Percentiles rank a stretch among this genome's conserved stretches.
phyloP scores from a whole-genome alignment of 441 rosid genomes.

The Syzygium malaccense region DNA sequence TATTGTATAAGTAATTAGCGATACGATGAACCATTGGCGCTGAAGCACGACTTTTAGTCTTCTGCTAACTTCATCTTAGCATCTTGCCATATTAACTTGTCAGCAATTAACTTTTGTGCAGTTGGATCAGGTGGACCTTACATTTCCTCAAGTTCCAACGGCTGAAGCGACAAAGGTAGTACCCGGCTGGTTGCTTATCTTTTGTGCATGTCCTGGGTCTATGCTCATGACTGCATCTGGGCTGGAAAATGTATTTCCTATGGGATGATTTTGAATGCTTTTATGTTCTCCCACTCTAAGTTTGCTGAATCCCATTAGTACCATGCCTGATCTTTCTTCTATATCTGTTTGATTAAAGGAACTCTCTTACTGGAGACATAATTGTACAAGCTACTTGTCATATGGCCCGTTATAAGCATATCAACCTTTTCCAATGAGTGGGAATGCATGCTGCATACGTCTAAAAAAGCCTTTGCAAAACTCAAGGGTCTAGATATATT shows the following conservation, averaged over 20 bases:
- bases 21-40: background rate
- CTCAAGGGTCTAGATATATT: background rate
- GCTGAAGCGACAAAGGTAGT: conserved; percentile 58
- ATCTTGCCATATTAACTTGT: background rate
- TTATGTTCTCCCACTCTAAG: background rate
- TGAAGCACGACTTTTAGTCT: background rate
- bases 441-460: background rate
- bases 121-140: conserved; percentile 59
- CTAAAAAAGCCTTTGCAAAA: background rate
- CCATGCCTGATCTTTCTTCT: background rate
- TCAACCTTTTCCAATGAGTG: background rate
- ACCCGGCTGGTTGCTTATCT: conserved; percentile 1
- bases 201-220: background rate
- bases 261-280: background rate
- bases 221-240: background rate
- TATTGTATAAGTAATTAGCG: background rate
- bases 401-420: background rate
- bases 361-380: background rate
- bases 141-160: conserved; percentile 44
- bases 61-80: background rate
- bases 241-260: background rate
- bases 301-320: background rate
- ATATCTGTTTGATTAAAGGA: background rate
- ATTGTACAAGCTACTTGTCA: background rate
- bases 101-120: conserved; percentile 21